phyloP scores from a whole-genome alignment of 305 asterid species.

The Plantago coronopus region DNA sequence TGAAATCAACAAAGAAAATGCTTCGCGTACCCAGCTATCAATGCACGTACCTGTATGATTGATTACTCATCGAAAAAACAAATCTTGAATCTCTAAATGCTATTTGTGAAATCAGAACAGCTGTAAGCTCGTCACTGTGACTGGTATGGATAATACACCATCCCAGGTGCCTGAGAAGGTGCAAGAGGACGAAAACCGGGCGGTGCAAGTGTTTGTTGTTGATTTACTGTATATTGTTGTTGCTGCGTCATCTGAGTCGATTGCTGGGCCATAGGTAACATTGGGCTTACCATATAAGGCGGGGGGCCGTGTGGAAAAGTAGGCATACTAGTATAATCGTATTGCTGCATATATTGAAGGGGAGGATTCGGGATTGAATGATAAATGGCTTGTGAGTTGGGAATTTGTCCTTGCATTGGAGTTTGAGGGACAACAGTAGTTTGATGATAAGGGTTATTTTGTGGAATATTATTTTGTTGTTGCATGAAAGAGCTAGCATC shows the following conservation, averaged over 20 bases:
- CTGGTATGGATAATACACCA: conserved; percentile 64
- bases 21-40: conserved; percentile 20
- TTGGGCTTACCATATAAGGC: conserved; percentile 50
- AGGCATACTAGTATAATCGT: conserved; percentile 46
- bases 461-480: conserved; percentile 34
- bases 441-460: conserved; percentile 51
- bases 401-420: conserved; percentile 25
- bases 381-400: conserved; percentile 52
- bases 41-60: conserved; percentile 1
- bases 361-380: conserved; percentile 45
- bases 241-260: conserved; percentile 40
- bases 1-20: conserved; percentile 4
- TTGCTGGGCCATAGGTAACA: conserved; percentile 55
- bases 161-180: conserved; percentile 57
- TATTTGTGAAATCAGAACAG: conserved; percentile 2
- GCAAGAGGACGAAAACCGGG: conserved; percentile 54
- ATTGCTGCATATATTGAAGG: conserved; percentile 65
- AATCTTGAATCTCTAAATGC: conserved; percentile 18
- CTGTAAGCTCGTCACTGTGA: conserved; percentile 38
- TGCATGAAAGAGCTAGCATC: conserved; percentile 41
- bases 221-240: conserved; percentile 22
- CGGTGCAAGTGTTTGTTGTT: conserved; percentile 20
- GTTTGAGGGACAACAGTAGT: conserved; percentile 32
- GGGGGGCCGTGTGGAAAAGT: conserved; percentile 45
- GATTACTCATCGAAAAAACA: conserved; percentile 27